Evolutionary conservation across 2,329 filamentous ascomycete species (phyloP), one percentile per base, ranked within the genome.

Genomic region (Fusarium citri): DNA sequence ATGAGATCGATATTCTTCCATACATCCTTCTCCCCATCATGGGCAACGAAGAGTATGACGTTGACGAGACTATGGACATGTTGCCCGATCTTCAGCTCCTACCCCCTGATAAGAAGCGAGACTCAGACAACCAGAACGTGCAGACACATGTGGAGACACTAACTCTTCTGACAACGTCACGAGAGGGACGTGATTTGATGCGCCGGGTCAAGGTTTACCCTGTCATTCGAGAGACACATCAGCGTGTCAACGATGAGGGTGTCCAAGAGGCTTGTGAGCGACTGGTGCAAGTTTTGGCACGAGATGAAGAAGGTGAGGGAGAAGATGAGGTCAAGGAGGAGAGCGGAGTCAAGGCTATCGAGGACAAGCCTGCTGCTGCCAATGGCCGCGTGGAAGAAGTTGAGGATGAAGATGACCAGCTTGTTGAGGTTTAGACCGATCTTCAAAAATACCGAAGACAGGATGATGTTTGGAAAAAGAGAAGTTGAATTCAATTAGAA

Each of bases 91-190:
- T 97, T 68, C 95, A 98, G 80, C 86, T 98, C 1, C 85, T 98
- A 14, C 92, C 94, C 0, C 92, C 94, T 0, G 94, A 98, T 77
- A 98, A 99, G 84, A 85, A 91, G 80, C 88, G 95, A 42, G 96
- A 99, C 69, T 80, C 86, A 6, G 93, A 98, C 74, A 79, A 82
- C 18, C 87, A 88, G 48, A 96, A 97, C 69, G 85, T 98, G 56
- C 88, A 92, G 77, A 96, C 93, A 5, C 94, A 98, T 78, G 81
- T 99, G 22, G 96, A 99, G 82, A 97, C 94, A 2, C 79, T 99
- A 57, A 86, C 94, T 59, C 82, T 99, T 20, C 80, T 99, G 61
- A 94, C 93, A 0, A 94, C 92, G 8, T 95, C 93, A 10, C 85
- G 88, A 9, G 85, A 90, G 72, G 93, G 91, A 3, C 87, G 95